Percentiles rank a stretch among this genome's conserved stretches.
These are phyloP conservation scores for Sphagnum contortum DNA, from an alignment of 225 moss, liverwort and hornwort genomes.

Conservation along the genomic window DNA sequence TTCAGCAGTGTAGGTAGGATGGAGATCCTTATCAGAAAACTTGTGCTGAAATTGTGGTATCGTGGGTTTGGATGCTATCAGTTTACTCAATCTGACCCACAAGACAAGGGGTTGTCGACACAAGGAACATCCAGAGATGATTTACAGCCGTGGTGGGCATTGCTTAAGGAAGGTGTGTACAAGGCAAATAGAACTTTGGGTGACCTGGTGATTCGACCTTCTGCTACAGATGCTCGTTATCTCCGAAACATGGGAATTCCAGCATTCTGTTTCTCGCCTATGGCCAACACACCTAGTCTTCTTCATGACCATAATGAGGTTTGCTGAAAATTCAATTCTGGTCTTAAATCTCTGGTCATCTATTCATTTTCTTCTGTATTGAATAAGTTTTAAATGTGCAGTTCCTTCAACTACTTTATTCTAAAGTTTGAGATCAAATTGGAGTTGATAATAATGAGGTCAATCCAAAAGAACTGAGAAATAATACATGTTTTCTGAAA, in stretches of 20 bases:
- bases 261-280: constrained; percentile 37
- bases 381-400: no score
- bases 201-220: constrained; percentile 16
- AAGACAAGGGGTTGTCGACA: constrained; percentile 1
- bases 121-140: constrained; percentile 3
- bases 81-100: constrained; percentile 6
- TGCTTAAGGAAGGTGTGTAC: constrained; percentile 9
- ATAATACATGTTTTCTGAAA: no score
- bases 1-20: no score
- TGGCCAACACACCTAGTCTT: constrained; percentile 27
- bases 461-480: no score
- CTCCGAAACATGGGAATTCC: constrained; percentile 21
- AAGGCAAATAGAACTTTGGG: constrained; percentile 11
- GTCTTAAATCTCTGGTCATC: not conserved
- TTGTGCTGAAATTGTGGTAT: no score
- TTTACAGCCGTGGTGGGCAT: constrained; percentile 13
- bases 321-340: not conserved
- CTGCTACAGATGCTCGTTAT: constrained; percentile 32
- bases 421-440: no score
- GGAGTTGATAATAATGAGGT: no score
- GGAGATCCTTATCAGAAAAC: no score
- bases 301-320: constrained; percentile 31
- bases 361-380: not conserved
- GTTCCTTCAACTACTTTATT: no score
- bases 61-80: not conserved